phyloP scores from a whole-genome alignment of 441 rosid species.

The Erysimum cheiri region DNA sequence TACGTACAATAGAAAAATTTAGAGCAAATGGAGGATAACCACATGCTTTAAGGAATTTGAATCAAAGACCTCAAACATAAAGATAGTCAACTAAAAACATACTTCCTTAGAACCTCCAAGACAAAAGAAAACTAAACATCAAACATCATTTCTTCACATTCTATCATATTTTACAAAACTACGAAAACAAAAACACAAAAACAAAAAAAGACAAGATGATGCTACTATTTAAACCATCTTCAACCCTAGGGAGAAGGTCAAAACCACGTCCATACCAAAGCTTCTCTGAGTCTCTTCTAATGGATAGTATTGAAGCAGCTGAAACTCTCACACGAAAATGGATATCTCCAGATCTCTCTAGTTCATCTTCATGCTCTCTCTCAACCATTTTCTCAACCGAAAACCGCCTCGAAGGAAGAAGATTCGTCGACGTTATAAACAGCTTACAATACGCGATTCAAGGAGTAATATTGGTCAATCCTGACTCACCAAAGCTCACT shows the following conservation, averaged over 20 bases:
- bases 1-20: background rate
- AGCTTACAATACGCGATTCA: constrained; percentile 67
- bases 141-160: constrained; percentile 29
- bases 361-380: constrained; percentile 48
- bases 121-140: background rate
- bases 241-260: constrained; percentile 18
- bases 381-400: constrained; percentile 51
- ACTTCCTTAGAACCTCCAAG: constrained; percentile 36
- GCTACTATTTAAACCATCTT: constrained; percentile 42
- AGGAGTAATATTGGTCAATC: constrained; percentile 43
- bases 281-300: constrained; percentile 56
- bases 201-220: constrained; percentile 20
- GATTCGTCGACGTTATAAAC: constrained; percentile 49
- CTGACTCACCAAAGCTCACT: constrained; percentile 54
- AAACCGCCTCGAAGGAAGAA: constrained; percentile 57
- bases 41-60: background rate
- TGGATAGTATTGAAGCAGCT: constrained; percentile 55
- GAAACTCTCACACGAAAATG: constrained; percentile 53
- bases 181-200: background rate
- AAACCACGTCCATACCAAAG: constrained; percentile 51
- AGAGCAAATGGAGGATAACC: constrained; percentile 30
- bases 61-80: constrained; percentile 38
- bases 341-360: constrained; percentile 39
- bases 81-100: constrained; percentile 26
- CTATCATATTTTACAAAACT: constrained; percentile 6